Evolutionary conservation across 495 filamentous ascomycete genomes (phyloP).

Genomic region (Antarctomyces pellizariae): DNA sequence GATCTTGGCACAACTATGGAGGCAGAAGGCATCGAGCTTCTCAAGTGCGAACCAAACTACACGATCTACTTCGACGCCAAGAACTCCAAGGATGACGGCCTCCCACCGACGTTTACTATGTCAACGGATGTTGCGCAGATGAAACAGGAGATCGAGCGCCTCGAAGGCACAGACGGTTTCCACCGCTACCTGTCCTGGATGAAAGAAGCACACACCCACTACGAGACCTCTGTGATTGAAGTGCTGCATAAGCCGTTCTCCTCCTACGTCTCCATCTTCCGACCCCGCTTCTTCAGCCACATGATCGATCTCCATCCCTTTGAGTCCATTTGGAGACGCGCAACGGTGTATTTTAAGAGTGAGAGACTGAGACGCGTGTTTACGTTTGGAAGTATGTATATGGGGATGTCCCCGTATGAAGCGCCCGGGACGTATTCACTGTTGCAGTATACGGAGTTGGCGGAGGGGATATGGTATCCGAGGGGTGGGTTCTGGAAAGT

Average conservation of each 20-base stretch:
- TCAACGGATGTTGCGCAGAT: conserved; percentile 35
- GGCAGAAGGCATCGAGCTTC: conserved; percentile 31
- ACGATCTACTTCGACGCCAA: conserved; percentile 41
- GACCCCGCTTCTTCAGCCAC: conserved; percentile 25
- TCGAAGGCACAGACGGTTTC: conserved; percentile 41
- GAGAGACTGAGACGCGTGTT: conserved; percentile 41
- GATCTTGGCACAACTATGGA: conserved; percentile 37
- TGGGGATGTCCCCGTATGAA: conserved; percentile 53
- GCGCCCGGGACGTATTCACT: conserved; percentile 49
- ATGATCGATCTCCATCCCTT: conserved; percentile 36
- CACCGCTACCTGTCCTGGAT: conserved; percentile 35
- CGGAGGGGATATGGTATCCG: conserved; percentile 54
- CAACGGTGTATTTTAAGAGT: conserved; percentile 36
- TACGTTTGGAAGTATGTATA: conserved; percentile 57
- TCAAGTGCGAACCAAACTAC: conserved; percentile 53
- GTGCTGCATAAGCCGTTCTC: conserved; percentile 42
- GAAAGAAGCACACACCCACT: conserved; percentile 36
- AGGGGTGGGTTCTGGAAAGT: conserved; percentile 41
- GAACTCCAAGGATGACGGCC: no score
- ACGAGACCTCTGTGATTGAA: conserved; percentile 33
- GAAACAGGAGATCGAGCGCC: conserved; percentile 41
- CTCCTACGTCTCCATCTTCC: conserved; percentile 23
- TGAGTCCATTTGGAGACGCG: conserved; percentile 34
- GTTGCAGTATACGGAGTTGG: conserved; percentile 47
- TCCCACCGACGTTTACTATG: conserved; percentile 29